Evolutionary conservation across 2,329 filamentous ascomycete genomes (phyloP), one percentile per base, ranked within the genome.

Genomic region (Nemania sp.): DNA sequence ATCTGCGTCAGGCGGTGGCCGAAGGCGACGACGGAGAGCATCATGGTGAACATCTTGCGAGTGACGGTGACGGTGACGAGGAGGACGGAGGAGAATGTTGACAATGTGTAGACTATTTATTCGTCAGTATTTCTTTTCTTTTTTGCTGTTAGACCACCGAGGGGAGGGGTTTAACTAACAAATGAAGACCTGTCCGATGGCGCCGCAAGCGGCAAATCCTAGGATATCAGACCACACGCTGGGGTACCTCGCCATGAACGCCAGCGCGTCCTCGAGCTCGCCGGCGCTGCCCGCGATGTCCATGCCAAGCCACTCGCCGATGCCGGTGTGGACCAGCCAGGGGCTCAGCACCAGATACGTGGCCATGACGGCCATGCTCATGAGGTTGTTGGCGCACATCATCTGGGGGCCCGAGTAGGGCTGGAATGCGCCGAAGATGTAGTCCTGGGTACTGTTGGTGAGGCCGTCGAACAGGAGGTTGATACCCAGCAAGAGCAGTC

Each of bases 31-130:
- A 99, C 96, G 62, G 93, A 97, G 59, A 98, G 86, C 67, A 98
- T 93, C 96, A 99, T 99, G 73, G 95, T 98, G 79, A 98, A 88
- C 96, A 99, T 99, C 84, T 99, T 99, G 77, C 96, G 88, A 53
- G 96, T 99, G 53, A 99, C 96, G 1, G 94, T 99, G 2, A 99
- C 94, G 4, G 96, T 98, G 51, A 98, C 95, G 57, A 99, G 89
- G 59, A 98, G 87, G 56, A 99, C 88, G 10, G 92, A 96, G 10
- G 93, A 96, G 82, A 98, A 99, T 57, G 92, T 93, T 15, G 94
- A 92, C 5, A 99, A 87, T 0, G 96, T 98, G 82, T 97, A 94
- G 85, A 97, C 89, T 90, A 38, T 65, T n/a, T 10, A 18, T 27
- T 49, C 10, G 32, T 70, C 22, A 62, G 26, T 45, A 57, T 22